Conservation (phyloP, 1,284 basidiomycete genomes). For the Heterobasidion parviporum region DNA sequence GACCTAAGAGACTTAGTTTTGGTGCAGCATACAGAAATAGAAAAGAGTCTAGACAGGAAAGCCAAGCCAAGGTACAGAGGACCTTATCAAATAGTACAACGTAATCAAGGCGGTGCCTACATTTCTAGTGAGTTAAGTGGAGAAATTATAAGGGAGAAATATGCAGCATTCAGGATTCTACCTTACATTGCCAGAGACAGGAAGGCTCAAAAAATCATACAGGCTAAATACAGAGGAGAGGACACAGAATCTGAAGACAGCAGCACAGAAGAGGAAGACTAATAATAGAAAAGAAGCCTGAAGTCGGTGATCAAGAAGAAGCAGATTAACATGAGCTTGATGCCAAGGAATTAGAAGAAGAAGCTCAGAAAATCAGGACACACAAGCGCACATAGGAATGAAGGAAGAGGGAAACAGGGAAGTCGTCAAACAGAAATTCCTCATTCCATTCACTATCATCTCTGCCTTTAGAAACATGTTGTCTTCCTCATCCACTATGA, state of each 20-base stretch:
- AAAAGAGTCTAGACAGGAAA: slow-evolving; percentile 16
- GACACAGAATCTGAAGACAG: not conserved
- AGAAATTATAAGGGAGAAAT: not conserved
- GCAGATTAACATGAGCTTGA: too few species aligned
- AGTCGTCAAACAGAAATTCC: too few species aligned
- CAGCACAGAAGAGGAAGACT: too few species aligned
- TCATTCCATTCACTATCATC: too few species aligned
- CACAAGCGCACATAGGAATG: too few species aligned
- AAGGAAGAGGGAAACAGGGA: too few species aligned
- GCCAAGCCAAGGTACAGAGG: slow-evolving; percentile 19
- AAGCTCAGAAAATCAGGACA: too few species aligned
- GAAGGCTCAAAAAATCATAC: not conserved
- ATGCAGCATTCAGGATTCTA: not conserved
- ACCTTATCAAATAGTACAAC: slow-evolving; percentile 18
- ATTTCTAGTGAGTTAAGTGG: slow-evolving; percentile 10
- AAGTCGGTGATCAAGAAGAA: too few species aligned
- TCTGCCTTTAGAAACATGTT: too few species aligned
- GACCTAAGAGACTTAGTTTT: slow-evolving; percentile 19
- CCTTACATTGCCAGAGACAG: slow-evolving; percentile 1
- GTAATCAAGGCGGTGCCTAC: slow-evolving; percentile 20
- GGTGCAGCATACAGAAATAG: slow-evolving; percentile 17
- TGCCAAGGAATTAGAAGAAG: too few species aligned
- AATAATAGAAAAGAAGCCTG: too few species aligned
- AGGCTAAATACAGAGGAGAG: not conserved
- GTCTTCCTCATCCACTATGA: too few species aligned